Evolutionary conservation across 106 monocot species (phyloP), one percentile per base, ranked within the genome.

Genomic region (Hemerocallis citrina): DNA sequence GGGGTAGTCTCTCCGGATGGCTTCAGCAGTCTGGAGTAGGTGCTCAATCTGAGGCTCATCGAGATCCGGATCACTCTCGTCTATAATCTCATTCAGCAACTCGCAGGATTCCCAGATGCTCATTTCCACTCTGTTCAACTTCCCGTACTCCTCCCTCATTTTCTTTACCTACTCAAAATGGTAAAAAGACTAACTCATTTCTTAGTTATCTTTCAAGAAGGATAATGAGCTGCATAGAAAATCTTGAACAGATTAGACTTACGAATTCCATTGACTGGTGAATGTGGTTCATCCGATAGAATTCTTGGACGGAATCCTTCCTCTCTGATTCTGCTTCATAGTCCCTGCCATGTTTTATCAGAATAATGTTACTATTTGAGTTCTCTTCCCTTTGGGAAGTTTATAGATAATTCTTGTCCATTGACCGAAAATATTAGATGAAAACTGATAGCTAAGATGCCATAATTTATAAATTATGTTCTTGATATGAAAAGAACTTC

Each of bases 31-130:
- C 69, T 79, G 79, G 10, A 79, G 61, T 8, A 74, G 68, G 55
- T 79, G 74, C 65, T 79, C 79, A 17, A 79, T 79, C 65, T 79
- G 79, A 11, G 74, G 74, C 52, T 70, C 73, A 29, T 79, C 79
- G 19, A 73, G 73, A 22, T 79, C 73, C 0, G 68, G 79, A 39
- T 79, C 79, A 33, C 73, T 73, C 61, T 79, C 79, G 37, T 79
- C 79, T 13, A 79, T 37, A 48, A 74, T 70, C 65, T 74, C 74
- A 14, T 79, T 79, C 12, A 79, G 69, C 2, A 79, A 55, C 55
- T 79, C 79, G 34, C 69, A 70, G 48, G 69, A 74, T 29, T 79
- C 74, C 79, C 79, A 79, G 2, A 74, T 79, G 55, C 69, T 79
- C 74, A 79, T 79, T 60, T 33, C 61, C 10, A 35, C 61, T 61